These are phyloP conservation scores for Xylaria sp. DNA, from an alignment of 2,329 filamentous ascomycete genomes.

Conservation along the genomic window DNA sequence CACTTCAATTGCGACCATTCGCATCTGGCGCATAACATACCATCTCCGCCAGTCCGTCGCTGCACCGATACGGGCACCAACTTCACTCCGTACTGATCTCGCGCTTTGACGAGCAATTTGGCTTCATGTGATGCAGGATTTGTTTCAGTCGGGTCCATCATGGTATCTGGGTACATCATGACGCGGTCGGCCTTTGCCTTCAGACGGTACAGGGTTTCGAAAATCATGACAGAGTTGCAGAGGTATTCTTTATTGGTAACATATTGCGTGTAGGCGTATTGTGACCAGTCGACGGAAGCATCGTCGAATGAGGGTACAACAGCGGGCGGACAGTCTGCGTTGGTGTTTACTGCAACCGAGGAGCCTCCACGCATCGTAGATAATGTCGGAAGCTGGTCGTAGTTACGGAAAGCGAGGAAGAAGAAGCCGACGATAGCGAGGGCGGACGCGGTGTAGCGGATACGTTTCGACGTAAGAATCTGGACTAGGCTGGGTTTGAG, in stretches of 20 bases:
- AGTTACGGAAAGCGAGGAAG: conserved; percentile 40
- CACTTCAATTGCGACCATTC: neutral
- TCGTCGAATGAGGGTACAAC: conserved; percentile 33
- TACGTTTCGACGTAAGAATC: conserved; percentile 45
- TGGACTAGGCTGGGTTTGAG: conserved; percentile 44
- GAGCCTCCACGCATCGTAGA: conserved; percentile 34
- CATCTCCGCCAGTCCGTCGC: conserved; percentile 42
- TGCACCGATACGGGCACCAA: conserved; percentile 51
- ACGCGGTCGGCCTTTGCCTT: conserved; percentile 51
- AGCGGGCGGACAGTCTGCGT: conserved; percentile 33
- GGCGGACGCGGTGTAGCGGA: conserved; percentile 39
- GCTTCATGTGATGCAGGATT: conserved; percentile 39
- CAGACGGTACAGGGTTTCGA: conserved; percentile 50
- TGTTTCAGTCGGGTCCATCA: conserved; percentile 44
- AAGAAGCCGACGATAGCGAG: conserved; percentile 35
- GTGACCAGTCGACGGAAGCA: conserved; percentile 47
- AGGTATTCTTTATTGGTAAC: conserved; percentile 54
- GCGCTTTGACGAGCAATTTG: conserved; percentile 48
- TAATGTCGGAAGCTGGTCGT: conserved; percentile 39
- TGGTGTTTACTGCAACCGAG: conserved; percentile 17
- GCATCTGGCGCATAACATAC: conserved; percentile 37
- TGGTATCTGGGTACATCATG: conserved; percentile 52
- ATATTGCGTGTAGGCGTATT: conserved; percentile 57
- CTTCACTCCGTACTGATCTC: conserved; percentile 52
- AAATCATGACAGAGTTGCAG: conserved; percentile 58